Evolutionary conservation across 306 rosid genomes (phyloP), one percentile per base, ranked within the genome.

Genomic region (Lagenaria siceraria): DNA sequence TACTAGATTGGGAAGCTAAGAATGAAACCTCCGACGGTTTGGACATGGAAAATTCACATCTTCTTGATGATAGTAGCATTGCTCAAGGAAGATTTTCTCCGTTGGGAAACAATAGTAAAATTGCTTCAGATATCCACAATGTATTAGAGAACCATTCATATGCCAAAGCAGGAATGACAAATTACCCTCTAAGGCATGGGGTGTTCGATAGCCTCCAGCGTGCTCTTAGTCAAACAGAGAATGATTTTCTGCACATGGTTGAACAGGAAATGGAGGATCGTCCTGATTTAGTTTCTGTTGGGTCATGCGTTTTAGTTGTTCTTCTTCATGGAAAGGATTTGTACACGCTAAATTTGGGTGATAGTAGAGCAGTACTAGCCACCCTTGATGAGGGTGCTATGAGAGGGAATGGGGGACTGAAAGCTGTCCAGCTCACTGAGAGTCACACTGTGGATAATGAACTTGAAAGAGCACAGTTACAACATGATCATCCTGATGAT

Each of bases 181-280:
- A 55, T 15, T 74, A 83, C 35, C 82, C 89, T 25, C 89, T 87
- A 81, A 86, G 85, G 83, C 82, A 83, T 12, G 84, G 83, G 61
- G 88, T 92, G 61, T 93, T 95, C 51, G 97, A 87, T 83, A 89
- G 95, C 83, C 90, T 95, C 48, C 85, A 84, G 74, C 82, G 77
- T 25, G 92, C 98, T 62, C 82, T 95, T 59, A 83, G 76, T 83
- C 97, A 90, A 81, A 89, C 93, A 14, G 98, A 95, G 85, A 89
- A 83, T 82, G 98, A 95, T 74, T 95, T 95, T 89, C 79, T 95
- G 35, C 85, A 87, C 89, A 95, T 95, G 98, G 99, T 95, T 79
- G 98, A 95, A 81, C 96, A 88, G 80, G 99, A 95, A 88, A 95
- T 90, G 93, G 99, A 87, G 81, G 93, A 89, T 75, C 97, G 97